Conservation (phyloP, 805 yeast genomes). For the Yarrowia keelungensis region DNA sequence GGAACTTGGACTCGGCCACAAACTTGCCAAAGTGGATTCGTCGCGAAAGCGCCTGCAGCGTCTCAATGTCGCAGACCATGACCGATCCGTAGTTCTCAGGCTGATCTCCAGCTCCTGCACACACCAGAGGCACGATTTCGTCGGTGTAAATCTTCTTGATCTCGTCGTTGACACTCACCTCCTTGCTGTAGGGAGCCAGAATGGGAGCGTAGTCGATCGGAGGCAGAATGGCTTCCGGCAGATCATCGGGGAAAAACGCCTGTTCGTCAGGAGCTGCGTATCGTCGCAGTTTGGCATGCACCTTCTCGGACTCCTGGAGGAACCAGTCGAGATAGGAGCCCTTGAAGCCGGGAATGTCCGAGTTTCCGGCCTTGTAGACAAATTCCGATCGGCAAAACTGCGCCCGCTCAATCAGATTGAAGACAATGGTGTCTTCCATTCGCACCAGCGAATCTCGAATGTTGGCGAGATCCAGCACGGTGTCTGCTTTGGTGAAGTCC, state of each 20-base stretch:
- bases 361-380: slow-evolving; percentile 66
- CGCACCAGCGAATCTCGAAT: slow-evolving; percentile 85
- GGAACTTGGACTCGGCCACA: slow-evolving; percentile 95
- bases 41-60: slow-evolving; percentile 85
- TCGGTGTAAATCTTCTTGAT: slow-evolving; percentile 73
- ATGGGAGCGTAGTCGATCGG: slow-evolving; percentile 77
- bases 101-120: slow-evolving; percentile 74
- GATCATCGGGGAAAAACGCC: slow-evolving; percentile 79
- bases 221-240: slow-evolving; percentile 78
- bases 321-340: slow-evolving; percentile 92
- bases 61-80: slow-evolving; percentile 81
- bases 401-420: slow-evolving; percentile 89
- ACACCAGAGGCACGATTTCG: slow-evolving; percentile 75
- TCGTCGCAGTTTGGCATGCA: slow-evolving; percentile 81
- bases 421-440: slow-evolving; percentile 96
- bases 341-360: slow-evolving; percentile 61
- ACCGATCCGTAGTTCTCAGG: slow-evolving; percentile 88
- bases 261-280: slow-evolving; percentile 94
- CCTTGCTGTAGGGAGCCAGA: slow-evolving; percentile 74
- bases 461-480: slow-evolving; percentile 79
- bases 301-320: slow-evolving; percentile 72
- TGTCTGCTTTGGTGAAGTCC: slow-evolving; percentile 85
- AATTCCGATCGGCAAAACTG: slow-evolving; percentile 80
- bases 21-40: slow-evolving; percentile 96
- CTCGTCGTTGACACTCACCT: slow-evolving; percentile 74